Percentiles rank a stretch among this genome's conserved stretches.
Conservation (phyloP, 768 basidiomycete genomes). For the Russula foetens region DNA sequence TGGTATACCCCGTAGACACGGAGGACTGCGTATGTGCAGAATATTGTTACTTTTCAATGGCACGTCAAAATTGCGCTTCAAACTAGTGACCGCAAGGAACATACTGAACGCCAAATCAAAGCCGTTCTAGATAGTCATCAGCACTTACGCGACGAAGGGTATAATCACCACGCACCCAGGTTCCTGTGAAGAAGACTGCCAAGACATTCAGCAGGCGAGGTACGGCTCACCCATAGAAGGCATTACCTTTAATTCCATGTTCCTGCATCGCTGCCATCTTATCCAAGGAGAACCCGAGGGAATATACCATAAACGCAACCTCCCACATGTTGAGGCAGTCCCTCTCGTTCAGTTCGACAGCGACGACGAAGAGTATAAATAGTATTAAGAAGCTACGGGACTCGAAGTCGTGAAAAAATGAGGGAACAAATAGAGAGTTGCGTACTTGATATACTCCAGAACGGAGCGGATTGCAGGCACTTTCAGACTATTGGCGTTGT, state of each 20-base stretch:
- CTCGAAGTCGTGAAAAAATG: conserved; percentile 5
- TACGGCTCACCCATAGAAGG: neutral
- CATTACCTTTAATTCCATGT: conserved; percentile 78
- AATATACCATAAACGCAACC: conserved; percentile 67
- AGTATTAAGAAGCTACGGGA: conserved; percentile 62
- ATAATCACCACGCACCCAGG: conserved; percentile 48
- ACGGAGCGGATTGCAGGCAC: conserved; percentile 89
- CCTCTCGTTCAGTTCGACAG: conserved; percentile 64
- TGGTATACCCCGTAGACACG: conserved; percentile 73
- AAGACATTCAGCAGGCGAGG: neutral
- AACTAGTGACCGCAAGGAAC: conserved; percentile 18
- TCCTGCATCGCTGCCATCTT: conserved; percentile 95
- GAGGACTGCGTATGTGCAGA: conserved; percentile 64
- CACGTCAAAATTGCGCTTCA: neutral
- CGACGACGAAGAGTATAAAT: conserved; percentile 70
- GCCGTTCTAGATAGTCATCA: conserved; percentile 52
- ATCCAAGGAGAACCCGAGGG: conserved; percentile 81
- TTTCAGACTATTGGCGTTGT: conserved; percentile 52
- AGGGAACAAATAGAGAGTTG: neutral
- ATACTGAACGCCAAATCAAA: conserved; percentile 87
- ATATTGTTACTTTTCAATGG: conserved; percentile 58
- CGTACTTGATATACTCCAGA: conserved; percentile 80
- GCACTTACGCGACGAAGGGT: neutral
- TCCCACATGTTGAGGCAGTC: conserved; percentile 61
- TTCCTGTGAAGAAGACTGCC: conserved; percentile 75